These are phyloP conservation scores for Mortierella polycephala DNA, from an alignment of 371 early-diverging fungal species.

Conservation along the genomic window DNA sequence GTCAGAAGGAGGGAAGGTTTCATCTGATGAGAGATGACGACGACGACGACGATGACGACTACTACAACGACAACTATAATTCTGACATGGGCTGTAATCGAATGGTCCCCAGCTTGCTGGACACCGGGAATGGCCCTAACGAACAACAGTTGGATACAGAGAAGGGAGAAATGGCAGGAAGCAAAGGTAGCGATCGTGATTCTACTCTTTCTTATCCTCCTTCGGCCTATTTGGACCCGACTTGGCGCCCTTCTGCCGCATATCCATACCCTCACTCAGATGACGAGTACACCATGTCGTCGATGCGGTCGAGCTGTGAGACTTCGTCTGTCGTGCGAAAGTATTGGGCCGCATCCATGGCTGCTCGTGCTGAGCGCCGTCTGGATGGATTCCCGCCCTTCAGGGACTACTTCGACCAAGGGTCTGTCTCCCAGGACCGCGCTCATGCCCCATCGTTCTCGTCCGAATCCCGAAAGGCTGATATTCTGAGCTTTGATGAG, in stretches of 20 bases:
- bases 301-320: conserved; percentile 26
- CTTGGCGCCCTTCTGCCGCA: neutral
- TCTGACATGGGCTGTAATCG: neutral
- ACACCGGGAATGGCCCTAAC: conserved; percentile 1
- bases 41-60: conserved; percentile 8
- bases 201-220: conserved; percentile 14
- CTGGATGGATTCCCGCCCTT: conserved; percentile 13
- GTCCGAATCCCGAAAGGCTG: conserved; percentile 39
- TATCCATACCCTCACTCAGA: conserved; percentile 6
- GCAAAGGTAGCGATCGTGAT: neutral
- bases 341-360: conserved; percentile 47
- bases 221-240: conserved; percentile 3
- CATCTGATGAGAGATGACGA: conserved; percentile 22
- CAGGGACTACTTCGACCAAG: neutral
- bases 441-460: conserved; percentile 14
- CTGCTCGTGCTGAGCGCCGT: conserved; percentile 32
- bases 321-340: conserved; percentile 32
- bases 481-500: conserved; percentile 26
- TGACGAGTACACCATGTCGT: conserved; percentile 26
- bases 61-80: neutral
- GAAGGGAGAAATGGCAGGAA: neutral
- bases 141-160: neutral
- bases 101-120: neutral
- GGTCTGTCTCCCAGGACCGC: conserved; percentile 11
- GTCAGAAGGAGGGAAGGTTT: conserved; percentile 2